phyloP scores from a whole-genome alignment of 2,329 filamentous ascomycete species.

The Helminthosporium solani region DNA sequence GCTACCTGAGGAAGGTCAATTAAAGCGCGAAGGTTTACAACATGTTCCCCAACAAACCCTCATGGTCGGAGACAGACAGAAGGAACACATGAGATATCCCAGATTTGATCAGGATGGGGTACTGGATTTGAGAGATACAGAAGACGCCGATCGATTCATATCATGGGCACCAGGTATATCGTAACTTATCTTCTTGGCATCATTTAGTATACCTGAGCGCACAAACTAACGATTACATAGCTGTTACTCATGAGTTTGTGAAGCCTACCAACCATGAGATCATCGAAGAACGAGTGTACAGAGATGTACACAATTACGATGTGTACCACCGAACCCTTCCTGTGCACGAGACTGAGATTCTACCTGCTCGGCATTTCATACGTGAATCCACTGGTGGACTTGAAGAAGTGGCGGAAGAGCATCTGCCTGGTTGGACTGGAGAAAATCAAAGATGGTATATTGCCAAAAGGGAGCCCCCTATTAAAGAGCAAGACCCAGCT shows the following conservation, averaged over 20 bases:
- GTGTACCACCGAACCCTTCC: constrained; percentile 56
- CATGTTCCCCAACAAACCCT: constrained; percentile 4
- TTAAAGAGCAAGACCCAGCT: constrained; percentile 2
- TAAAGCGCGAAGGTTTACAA: neutral
- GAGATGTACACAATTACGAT: constrained; percentile 58
- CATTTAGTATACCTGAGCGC: neutral
- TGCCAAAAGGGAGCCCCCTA: constrained; percentile 19
- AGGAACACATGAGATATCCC: constrained; percentile 8
- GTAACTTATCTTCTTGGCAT: neutral
- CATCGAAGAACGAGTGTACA: constrained; percentile 50
- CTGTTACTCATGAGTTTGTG: constrained; percentile 54
- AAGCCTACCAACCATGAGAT: constrained; percentile 49
- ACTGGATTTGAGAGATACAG: constrained; percentile 41
- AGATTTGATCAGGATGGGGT: constrained; percentile 27
- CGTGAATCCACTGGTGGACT: constrained; percentile 39
- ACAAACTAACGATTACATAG: constrained; percentile 30
- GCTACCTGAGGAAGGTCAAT: neutral
- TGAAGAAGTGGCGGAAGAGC: constrained; percentile 49
- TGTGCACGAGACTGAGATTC: constrained; percentile 54
- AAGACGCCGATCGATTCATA: constrained; percentile 42
- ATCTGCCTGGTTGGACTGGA: constrained; percentile 40
- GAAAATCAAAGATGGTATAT: constrained; percentile 33
- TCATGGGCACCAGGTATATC: constrained; percentile 43
- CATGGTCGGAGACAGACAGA: constrained; percentile 9
- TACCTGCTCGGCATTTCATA: constrained; percentile 56